A percentile compares a stretch with the other conserved stretches of the same genome.
These are phyloP conservation scores for Erodium moschatum DNA, from an alignment of 441 rosid species.

Conservation along the genomic window DNA sequence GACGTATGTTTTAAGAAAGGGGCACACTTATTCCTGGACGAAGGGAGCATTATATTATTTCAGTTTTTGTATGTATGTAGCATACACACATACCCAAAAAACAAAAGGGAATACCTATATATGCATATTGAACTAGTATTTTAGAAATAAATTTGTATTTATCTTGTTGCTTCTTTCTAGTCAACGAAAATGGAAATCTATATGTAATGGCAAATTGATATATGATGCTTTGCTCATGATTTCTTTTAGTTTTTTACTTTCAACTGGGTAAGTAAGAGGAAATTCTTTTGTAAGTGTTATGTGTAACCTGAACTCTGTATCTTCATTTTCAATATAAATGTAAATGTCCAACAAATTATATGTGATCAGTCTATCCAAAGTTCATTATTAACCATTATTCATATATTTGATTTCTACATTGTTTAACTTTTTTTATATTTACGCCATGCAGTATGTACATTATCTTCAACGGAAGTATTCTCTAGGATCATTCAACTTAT, in stretches of 20 bases:
- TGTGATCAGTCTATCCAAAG: not conserved
- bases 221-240: no score
- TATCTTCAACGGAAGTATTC: constrained; percentile 78
- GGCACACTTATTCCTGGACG: not conserved
- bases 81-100: no score
- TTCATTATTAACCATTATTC: not conserved
- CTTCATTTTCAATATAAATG: no score
- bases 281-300: not conserved
- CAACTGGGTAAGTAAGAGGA: not conserved
- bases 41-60: not conserved
- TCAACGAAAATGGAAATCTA: not conserved
- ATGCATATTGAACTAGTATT: no score
- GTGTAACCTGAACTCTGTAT: not conserved
- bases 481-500: constrained; percentile 72
- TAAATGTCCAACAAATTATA: no score
- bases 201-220: not conserved
- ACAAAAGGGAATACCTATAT: no score
- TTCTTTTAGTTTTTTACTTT: not conserved
- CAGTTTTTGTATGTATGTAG: no score
- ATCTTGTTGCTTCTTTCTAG: not conserved
- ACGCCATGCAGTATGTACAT: constrained; percentile 77
- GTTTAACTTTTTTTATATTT: constrained; percentile 9
- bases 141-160: no score
- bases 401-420: not conserved
- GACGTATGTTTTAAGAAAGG: no score